Percentiles rank a stretch among this genome's conserved stretches.
These are phyloP conservation scores for Argentina anserina DNA, from an alignment of 306 rosid genomes.

Conservation along the genomic window DNA sequence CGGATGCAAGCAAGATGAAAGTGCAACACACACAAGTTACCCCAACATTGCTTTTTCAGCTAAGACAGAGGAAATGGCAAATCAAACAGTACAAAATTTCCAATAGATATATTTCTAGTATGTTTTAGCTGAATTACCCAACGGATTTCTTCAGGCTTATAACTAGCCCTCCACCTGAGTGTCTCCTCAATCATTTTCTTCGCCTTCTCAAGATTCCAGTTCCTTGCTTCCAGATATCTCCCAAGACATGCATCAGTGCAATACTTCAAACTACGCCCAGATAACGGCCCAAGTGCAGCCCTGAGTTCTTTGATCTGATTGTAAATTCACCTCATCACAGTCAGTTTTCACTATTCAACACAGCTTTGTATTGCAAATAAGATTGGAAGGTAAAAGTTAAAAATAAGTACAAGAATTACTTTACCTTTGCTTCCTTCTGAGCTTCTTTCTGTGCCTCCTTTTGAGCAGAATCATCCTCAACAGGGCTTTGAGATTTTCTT, in stretches of 20 bases:
- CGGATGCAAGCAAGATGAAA: not conserved
- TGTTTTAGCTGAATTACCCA: constrained; percentile 54
- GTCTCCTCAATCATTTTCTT: constrained; percentile 84
- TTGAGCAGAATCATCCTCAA: constrained; percentile 41
- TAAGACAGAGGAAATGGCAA: not conserved
- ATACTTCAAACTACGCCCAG: constrained; percentile 64
- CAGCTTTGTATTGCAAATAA: not conserved
- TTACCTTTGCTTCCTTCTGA: constrained; percentile 57
- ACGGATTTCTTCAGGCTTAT: constrained; percentile 84
- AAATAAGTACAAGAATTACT: not conserved
- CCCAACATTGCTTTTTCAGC: not conserved
- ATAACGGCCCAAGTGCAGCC: constrained; percentile 53
- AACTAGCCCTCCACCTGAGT: constrained; percentile 76
- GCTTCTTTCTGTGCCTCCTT: constrained; percentile 39
- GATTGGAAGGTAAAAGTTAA: not conserved
- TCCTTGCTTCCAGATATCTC: constrained; percentile 79
- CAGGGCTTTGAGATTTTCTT: constrained; percentile 45
- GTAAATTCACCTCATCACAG: not conserved
- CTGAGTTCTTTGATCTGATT: constrained; percentile 69
- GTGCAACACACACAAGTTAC: not conserved
- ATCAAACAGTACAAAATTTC: not conserved
- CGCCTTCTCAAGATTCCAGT: constrained; percentile 73
- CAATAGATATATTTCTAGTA: not conserved
- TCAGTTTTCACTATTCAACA: not conserved
- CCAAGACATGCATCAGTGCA: constrained; percentile 68